Evolutionary conservation across 768 basidiomycete species (phyloP).

Genomic region (Hortiboletus campestris): DNA sequence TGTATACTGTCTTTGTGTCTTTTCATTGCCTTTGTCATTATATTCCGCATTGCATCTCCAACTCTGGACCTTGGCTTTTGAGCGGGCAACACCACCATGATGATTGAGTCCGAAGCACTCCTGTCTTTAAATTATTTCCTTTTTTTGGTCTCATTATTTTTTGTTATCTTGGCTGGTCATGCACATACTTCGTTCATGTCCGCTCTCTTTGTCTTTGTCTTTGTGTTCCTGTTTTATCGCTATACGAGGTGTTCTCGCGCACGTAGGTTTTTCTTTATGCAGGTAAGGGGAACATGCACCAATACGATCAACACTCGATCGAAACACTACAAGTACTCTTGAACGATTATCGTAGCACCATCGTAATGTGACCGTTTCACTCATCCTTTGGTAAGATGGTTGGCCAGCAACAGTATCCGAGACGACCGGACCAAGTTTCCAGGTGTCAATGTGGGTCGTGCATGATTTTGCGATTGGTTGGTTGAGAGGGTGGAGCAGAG

Average conservation of each 20-base stretch:
- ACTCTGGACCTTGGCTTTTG: slow-evolving; percentile 14
- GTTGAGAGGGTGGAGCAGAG: background rate
- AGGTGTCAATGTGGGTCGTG: background rate
- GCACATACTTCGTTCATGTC: slow-evolving; percentile 21
- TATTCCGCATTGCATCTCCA: slow-evolving; percentile 24
- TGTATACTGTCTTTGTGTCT: slow-evolving; percentile 19
- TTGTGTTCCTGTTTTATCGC: slow-evolving; percentile 19
- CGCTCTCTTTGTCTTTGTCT: background rate
- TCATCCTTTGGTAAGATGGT: background rate
- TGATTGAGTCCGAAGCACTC: slow-evolving; percentile 14
- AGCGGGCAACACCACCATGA: slow-evolving; percentile 13
- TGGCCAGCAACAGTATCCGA: background rate
- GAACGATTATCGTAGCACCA: slow-evolving; percentile 24
- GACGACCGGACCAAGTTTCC: background rate
- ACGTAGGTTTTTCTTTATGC: slow-evolving; percentile 26
- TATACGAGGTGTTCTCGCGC: slow-evolving; percentile 11
- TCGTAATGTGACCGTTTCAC: slow-evolving; percentile 27
- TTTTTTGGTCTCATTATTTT: slow-evolving; percentile 16
- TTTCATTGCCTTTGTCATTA: slow-evolving; percentile 19
- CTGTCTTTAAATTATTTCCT: slow-evolving; percentile 33
- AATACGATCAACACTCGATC: slow-evolving; percentile 18
- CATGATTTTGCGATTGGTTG: background rate
- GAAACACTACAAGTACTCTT: slow-evolving; percentile 30
- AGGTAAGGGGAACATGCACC: slow-evolving; percentile 27
- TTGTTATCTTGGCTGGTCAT: slow-evolving; percentile 29